phyloP scores from a whole-genome alignment of 2,329 filamentous ascomycete species.

The Fusarium napiforme region DNA sequence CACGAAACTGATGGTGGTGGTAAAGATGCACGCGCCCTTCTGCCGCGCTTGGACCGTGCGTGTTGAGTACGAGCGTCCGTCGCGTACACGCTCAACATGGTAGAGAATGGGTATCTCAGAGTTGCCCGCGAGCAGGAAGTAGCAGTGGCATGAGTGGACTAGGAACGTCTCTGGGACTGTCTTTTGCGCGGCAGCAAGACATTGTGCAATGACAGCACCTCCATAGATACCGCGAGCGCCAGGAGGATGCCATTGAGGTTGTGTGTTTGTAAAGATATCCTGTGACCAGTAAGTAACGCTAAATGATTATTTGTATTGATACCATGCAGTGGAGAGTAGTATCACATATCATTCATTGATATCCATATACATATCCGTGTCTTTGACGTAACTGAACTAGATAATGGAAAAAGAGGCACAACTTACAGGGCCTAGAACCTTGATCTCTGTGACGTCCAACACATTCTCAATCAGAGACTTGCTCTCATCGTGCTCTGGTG shows the following conservation, averaged over 20 bases:
- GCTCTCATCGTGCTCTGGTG: conserved; percentile 76
- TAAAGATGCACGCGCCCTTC: conserved; percentile 90
- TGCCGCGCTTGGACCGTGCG: conserved; percentile 96
- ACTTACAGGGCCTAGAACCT: conserved; percentile 77
- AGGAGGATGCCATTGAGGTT: conserved; percentile 89
- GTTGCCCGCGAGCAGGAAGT: conserved; percentile 94
- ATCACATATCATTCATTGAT: neutral
- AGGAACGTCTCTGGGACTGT: conserved; percentile 85
- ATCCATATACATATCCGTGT: neutral
- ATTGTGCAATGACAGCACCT: conserved; percentile 92
- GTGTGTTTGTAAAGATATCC: conserved; percentile 96
- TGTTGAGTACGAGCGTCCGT: conserved; percentile 89
- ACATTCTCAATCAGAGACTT: conserved; percentile 90
- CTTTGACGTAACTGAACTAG: neutral
- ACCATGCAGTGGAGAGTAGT: neutral
- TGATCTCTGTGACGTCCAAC: conserved; percentile 84
- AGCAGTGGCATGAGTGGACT: conserved; percentile 98
- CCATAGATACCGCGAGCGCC: conserved; percentile 95
- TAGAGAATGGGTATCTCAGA: conserved; percentile 88
- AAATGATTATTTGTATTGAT: neutral
- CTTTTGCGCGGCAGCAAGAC: conserved; percentile 84
- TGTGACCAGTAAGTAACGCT: conserved; percentile 46
- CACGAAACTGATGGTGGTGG: conserved; percentile 91
- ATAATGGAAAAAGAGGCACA: neutral
- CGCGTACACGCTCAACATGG: conserved; percentile 92